phyloP scores from a whole-genome alignment of 805 yeast genomes.

The Starmerella etchellsii region DNA sequence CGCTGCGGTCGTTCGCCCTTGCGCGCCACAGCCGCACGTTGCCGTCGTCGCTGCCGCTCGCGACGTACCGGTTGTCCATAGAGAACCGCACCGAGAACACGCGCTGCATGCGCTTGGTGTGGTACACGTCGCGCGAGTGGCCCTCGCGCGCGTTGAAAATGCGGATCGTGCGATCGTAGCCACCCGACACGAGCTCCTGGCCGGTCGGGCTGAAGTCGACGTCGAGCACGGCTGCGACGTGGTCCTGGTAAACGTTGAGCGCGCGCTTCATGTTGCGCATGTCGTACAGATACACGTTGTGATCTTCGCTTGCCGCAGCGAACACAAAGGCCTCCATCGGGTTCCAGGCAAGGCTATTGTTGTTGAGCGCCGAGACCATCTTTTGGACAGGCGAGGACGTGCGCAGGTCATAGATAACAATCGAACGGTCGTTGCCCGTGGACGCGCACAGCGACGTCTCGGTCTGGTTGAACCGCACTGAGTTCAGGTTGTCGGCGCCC shows the following conservation, averaged over 20 bases:
- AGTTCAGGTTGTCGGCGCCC: conserved; percentile 88
- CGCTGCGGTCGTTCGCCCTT: conserved; percentile 69
- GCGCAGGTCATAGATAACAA: conserved; percentile 80
- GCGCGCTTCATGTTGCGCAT: conserved; percentile 84
- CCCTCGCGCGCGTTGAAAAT: conserved; percentile 67
- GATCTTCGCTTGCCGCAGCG: conserved; percentile 89
- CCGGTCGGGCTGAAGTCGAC: conserved; percentile 96
- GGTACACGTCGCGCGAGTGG: conserved; percentile 89
- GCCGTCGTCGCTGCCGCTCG: conserved; percentile 92
- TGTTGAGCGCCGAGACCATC: conserved; percentile 66
- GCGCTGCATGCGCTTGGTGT: conserved; percentile 95
- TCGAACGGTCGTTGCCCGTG: conserved; percentile 72
- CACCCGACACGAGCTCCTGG: conserved; percentile 86
- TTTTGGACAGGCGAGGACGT: conserved; percentile 88
- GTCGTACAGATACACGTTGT: conserved; percentile 87
- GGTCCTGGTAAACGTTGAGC: conserved; percentile 80
- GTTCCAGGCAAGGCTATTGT: conserved; percentile 85
- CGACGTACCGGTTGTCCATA: conserved; percentile 76
- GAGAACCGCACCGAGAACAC: conserved; percentile 73
- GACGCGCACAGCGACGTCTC: conserved; percentile 83
- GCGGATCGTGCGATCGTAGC: conserved; percentile 86
- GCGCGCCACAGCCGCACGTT: conserved; percentile 91
- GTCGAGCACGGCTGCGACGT: conserved; percentile 89
- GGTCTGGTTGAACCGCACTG: conserved; percentile 77
- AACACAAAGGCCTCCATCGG: conserved; percentile 95